Evolutionary conservation across 169 alveolate species (phyloP).

Genomic region (Plasmodium yoelii): DNA sequence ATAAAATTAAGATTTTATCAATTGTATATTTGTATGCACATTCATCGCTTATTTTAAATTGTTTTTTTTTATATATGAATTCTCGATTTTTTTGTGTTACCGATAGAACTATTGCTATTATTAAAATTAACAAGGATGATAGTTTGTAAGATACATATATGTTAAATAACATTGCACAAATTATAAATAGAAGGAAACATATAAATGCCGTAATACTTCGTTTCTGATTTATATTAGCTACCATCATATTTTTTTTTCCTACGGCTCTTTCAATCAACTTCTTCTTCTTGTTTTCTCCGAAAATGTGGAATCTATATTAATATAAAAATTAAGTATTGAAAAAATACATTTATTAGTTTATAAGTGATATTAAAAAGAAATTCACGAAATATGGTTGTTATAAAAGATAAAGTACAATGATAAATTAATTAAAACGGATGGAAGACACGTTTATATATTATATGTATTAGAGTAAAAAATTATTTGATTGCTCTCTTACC

Average conservation of each 20-base stretch:
- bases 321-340: neutral
- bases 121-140: slow-evolving; percentile 9
- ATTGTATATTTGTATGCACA: neutral
- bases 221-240: slow-evolving; percentile 46
- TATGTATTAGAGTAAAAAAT: neutral
- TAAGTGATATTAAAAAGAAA: no score
- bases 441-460: neutral
- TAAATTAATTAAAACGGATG: neutral
- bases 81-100: slow-evolving; percentile 9
- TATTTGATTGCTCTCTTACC: slow-evolving; percentile 23
- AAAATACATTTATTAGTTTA: no score
- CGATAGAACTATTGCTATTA: slow-evolving; percentile 38
- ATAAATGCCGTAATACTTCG: slow-evolving; percentile 48
- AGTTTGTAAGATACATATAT: slow-evolving; percentile 56
- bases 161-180: slow-evolving; percentile 68
- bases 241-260: slow-evolving; percentile 65
- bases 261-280: slow-evolving; percentile 64
- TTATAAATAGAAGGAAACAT: slow-evolving; percentile 32
- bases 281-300: slow-evolving; percentile 72
- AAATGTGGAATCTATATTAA: slow-evolving; percentile 63
- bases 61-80: neutral
- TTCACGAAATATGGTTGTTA: neutral
- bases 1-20: neutral
- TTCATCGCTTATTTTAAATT: neutral
- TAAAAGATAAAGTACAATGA: neutral